Conservation (phyloP, 1,284 basidiomycete genomes). For the Laetiporus sulphureus region DNA sequence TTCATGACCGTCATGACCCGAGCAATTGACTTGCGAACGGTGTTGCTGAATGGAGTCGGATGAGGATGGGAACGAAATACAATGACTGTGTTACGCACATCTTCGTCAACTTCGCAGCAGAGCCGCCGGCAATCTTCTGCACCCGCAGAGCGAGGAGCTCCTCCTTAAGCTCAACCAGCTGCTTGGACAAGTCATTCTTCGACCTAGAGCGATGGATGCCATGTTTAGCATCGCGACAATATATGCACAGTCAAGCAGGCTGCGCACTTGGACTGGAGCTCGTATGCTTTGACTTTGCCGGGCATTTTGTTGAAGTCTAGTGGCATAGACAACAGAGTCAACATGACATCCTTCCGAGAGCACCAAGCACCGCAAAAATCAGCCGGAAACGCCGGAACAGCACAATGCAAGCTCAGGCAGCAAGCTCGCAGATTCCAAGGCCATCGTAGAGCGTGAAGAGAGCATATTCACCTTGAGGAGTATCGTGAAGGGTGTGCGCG, state of each 20-base stretch:
- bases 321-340: slow-evolving; percentile 10
- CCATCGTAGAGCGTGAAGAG: slow-evolving; percentile 5
- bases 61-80: too few species aligned
- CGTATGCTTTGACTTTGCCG: slow-evolving; percentile 93
- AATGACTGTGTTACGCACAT: slow-evolving; percentile 91
- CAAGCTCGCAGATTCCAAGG: slow-evolving; percentile 8
- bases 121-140: slow-evolving; percentile 97
- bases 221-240: neutral
- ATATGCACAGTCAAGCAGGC: slow-evolving; percentile 4
- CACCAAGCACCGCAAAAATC: neutral
- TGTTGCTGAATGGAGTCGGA: too few species aligned
- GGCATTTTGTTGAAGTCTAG: slow-evolving; percentile 53
- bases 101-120: slow-evolving; percentile 93
- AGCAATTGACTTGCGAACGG: slow-evolving; percentile 98
- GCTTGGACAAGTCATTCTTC: slow-evolving; percentile 96
- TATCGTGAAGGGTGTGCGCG: slow-evolving; percentile 26
- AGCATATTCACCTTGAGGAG: slow-evolving; percentile 28
- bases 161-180: slow-evolving; percentile 91
- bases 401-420: slow-evolving; percentile 4
- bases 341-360: neutral
- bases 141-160: slow-evolving; percentile 94
- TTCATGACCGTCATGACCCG: slow-evolving; percentile 98
- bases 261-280: slow-evolving; percentile 94
- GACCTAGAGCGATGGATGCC: slow-evolving; percentile 50
- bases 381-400: slow-evolving; percentile 6